Evolutionary conservation across 768 basidiomycete species (phyloP).

Genomic region (Gloeopeniophorella convolvens): DNA sequence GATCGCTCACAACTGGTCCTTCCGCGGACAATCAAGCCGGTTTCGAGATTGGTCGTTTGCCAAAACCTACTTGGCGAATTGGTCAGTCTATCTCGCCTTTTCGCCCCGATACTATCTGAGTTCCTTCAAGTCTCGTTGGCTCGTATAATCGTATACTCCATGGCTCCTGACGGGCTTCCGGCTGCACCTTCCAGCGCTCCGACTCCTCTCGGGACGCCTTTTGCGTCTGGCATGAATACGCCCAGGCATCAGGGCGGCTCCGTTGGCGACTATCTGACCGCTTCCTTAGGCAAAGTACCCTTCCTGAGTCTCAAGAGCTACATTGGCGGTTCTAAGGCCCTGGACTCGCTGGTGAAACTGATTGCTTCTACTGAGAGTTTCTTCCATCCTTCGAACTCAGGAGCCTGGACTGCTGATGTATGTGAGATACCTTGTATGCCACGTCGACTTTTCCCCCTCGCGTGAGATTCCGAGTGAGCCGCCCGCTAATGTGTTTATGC

Average conservation of each 20-base stretch:
- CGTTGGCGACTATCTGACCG: slow-evolving; percentile 52
- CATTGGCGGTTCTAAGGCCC: slow-evolving; percentile 76
- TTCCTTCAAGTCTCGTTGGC: slow-evolving; percentile 61
- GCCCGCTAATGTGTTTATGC: slow-evolving; percentile 13
- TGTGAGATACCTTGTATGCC: slow-evolving; percentile 24
- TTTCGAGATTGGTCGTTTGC: slow-evolving; percentile 67
- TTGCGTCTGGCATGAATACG: slow-evolving; percentile 55
- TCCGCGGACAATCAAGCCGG: slow-evolving; percentile 67
- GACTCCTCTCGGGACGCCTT: slow-evolving; percentile 71
- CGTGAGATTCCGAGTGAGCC: not conserved
- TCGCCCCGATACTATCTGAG: slow-evolving; percentile 12
- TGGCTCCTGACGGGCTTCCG: slow-evolving; percentile 59
- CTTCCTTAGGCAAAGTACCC: slow-evolving; percentile 45
- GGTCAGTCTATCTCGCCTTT: slow-evolving; percentile 36
- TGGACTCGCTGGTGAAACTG: slow-evolving; percentile 80
- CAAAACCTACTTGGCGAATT: slow-evolving; percentile 69
- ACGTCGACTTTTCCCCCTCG: not conserved
- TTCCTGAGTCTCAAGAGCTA: slow-evolving; percentile 43
- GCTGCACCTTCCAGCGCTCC: slow-evolving; percentile 53
- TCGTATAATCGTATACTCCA: slow-evolving; percentile 82
- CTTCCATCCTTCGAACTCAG: slow-evolving; percentile 87
- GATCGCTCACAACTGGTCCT: slow-evolving; percentile 69
- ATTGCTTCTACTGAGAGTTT: slow-evolving; percentile 85
- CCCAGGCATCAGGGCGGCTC: slow-evolving; percentile 42
- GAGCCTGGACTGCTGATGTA: slow-evolving; percentile 74